Evolutionary conservation across 305 asterid species (phyloP), one percentile per base, ranked within the genome.

Genomic region (Rubia tinctorum): DNA sequence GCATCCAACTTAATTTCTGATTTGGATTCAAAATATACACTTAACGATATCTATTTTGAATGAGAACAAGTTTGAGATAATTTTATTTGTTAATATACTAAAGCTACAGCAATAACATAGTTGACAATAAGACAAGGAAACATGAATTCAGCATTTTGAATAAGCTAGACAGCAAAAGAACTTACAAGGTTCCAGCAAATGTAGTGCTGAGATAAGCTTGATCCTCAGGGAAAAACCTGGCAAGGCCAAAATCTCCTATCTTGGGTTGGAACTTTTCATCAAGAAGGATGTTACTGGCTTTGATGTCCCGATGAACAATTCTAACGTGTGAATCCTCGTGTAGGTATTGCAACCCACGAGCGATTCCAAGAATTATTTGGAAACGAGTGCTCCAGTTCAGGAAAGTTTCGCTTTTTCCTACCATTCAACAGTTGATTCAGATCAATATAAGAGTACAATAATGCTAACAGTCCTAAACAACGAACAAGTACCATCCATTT

Each of bases 151-250:
- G 43, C 73, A 68, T 56, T 71, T 30, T 15, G 51, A 6, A 20
- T 51, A 40, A 69, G 74, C 65, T 45, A 47, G 13, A 25, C 23
- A 13, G 51, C 66, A 25, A 27, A 58, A 42, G 15, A 13, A 79
- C 95, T 83, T 78, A 90, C 96, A 91, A 80, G 73, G 96, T 91
- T 86, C 97, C 97, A 42, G 97, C 97, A 79, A 91, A 87, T 34
- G 82, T 78, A 22, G 96, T 89, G 89, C 97, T 89, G 83, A 91
- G 94, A 80, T 85, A 90, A 77, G 90, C 90, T 84, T 91, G 94
- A 81, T 87, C 96, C 77, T 90, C 97, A 4, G 96, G 97, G 79
- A 91, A 87, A 69, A 91, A 88, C 80, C 94, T 85, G 61, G 97
- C 95, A 30, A 91, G 82, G 70, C 97, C 97, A 72, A 91, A 91